phyloP scores from a whole-genome alignment of 2,329 filamentous ascomycete genomes.

The Sodiomyces alkalinus region DNA sequence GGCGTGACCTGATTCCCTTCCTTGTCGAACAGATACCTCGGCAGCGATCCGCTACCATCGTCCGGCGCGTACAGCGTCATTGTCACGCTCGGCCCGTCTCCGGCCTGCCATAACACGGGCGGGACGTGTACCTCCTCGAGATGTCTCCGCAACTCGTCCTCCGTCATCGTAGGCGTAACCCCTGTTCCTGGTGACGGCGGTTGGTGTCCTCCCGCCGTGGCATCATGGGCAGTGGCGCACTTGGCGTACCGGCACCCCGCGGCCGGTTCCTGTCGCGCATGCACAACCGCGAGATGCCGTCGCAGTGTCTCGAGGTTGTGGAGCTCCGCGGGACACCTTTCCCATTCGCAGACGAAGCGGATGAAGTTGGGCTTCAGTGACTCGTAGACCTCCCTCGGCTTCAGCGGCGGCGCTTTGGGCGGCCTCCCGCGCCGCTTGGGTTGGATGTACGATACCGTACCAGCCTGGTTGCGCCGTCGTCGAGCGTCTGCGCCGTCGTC shows the following conservation, averaged over 20 bases:
- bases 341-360: constrained; percentile 46
- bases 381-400: constrained; percentile 25
- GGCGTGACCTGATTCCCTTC: constrained; percentile 43
- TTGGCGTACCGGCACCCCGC: constrained; percentile 23
- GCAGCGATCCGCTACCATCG: constrained; percentile 16
- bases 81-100: constrained; percentile 32
- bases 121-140: constrained; percentile 37
- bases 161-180: constrained; percentile 1
- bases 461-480: no score
- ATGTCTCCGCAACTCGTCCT: constrained; percentile 28
- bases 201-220: no score
- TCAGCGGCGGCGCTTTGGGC: constrained; percentile 20
- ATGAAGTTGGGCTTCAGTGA: constrained; percentile 26
- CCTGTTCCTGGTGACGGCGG: neutral
- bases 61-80: constrained; percentile 7
- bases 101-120: constrained; percentile 40
- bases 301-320: constrained; percentile 46
- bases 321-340: constrained; percentile 40
- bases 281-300: constrained; percentile 35
- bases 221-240: constrained; percentile 16
- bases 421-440: constrained; percentile 27
- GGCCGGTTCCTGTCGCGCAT: constrained; percentile 16
- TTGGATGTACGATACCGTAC: no score
- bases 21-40: constrained; percentile 34
- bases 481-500: no score